Evolutionary conservation across 495 filamentous ascomycete genomes (phyloP).

Genomic region (Aspergillus diversus): DNA sequence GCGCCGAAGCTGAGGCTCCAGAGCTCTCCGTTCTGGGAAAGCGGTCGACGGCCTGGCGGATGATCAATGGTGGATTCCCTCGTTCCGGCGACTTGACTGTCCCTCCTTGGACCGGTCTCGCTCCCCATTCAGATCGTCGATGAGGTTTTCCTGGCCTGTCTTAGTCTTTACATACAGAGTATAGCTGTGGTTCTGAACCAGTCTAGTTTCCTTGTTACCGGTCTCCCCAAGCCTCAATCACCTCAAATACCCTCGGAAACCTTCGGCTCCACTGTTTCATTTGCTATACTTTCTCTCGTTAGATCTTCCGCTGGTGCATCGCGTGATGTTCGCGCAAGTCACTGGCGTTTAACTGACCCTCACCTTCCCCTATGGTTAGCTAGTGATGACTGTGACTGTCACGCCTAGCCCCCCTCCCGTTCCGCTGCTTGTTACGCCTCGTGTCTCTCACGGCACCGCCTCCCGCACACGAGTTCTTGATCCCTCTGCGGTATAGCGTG

Average conservation of each 20-base stretch:
- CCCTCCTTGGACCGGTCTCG: slow-evolving; percentile 1
- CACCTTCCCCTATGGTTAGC: slow-evolving; percentile 6
- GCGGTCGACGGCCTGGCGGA: slow-evolving; percentile 19
- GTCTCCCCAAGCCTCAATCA: neutral
- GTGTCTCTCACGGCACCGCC: slow-evolving; percentile 10
- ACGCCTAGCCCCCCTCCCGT: slow-evolving; percentile 4
- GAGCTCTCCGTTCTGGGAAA: slow-evolving; percentile 21
- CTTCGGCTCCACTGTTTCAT: neutral
- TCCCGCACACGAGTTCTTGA: slow-evolving; percentile 1
- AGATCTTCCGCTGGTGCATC: slow-evolving; percentile 19
- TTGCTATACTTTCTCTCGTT: slow-evolving; percentile 12
- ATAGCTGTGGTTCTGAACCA: neutral
- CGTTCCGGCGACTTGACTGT: neutral
- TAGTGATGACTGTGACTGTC: slow-evolving; percentile 22
- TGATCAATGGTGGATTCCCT: neutral
- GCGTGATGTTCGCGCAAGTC: slow-evolving; percentile 23
- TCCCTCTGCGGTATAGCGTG: slow-evolving; percentile 6
- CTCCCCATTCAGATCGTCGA: slow-evolving; percentile 1
- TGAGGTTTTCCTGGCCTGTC: neutral
- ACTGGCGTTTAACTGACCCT: slow-evolving; percentile 13
- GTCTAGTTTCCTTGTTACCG: neutral
- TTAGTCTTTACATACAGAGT: neutral
- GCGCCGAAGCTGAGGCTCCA: slow-evolving; percentile 16
- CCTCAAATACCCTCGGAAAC: neutral
- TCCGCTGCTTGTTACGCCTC: slow-evolving; percentile 11